Percentiles rank a stretch among this genome's conserved stretches.
Evolutionary conservation across 2,329 filamentous ascomycete genomes (phyloP).

Genomic region (Ophiostoma ips): DNA sequence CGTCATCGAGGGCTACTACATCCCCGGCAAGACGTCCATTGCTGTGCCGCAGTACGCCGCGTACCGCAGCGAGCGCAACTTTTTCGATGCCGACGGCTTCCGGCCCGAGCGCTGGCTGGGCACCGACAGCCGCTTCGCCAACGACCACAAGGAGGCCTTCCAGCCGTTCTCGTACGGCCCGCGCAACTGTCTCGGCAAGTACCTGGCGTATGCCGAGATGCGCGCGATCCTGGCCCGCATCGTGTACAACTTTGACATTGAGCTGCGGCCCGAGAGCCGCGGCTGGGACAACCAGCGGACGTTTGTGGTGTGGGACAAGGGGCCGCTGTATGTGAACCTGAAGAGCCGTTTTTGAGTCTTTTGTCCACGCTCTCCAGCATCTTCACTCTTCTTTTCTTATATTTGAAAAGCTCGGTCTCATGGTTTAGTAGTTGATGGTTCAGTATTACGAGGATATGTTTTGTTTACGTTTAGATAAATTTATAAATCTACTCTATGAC

Average conservation of each 20-base stretch:
- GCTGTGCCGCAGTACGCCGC: constrained; percentile 18
- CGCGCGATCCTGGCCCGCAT: constrained; percentile 32
- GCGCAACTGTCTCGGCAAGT: constrained; percentile 35
- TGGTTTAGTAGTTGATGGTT: too few relatives aligned
- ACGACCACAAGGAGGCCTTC: constrained; percentile 29
- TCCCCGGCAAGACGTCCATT: constrained; percentile 14
- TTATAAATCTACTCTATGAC: too few relatives aligned
- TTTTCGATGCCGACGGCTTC: constrained; percentile 24
- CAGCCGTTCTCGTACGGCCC: constrained; percentile 36
- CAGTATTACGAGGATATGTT: too few relatives aligned
- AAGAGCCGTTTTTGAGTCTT: too few relatives aligned
- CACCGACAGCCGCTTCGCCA: constrained; percentile 22
- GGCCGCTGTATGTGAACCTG: constrained; percentile 18
- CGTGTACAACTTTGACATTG: constrained; percentile 35
- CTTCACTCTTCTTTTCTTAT: too few relatives aligned
- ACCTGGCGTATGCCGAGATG: constrained; percentile 37
- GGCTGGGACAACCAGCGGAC: constrained; percentile 26
- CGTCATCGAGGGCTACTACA: constrained; percentile 3
- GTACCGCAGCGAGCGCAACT: constrained; percentile 27
- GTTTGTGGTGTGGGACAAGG: constrained; percentile 29
- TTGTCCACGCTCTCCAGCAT: too few relatives aligned
- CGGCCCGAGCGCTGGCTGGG: constrained; percentile 34
- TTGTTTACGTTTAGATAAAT: too few relatives aligned
- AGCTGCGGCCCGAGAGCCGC: constrained; percentile 22
- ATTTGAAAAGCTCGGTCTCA: too few relatives aligned